Evolutionary conservation across 106 monocot species (phyloP).

Genomic region (Chionographis japonica): DNA sequence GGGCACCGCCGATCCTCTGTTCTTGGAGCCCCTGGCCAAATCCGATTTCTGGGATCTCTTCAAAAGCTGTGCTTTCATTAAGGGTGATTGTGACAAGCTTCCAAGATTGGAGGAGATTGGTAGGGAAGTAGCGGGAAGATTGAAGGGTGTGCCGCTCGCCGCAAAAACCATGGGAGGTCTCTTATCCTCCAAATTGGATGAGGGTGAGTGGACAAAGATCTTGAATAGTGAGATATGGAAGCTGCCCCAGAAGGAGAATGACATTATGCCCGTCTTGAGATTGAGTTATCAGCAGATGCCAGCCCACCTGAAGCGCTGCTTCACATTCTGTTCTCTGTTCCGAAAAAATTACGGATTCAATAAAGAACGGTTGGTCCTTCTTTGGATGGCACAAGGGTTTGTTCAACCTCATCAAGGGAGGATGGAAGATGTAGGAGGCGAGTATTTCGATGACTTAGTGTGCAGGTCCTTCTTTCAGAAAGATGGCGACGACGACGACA

Average conservation of each 20-base stretch:
- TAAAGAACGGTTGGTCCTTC: slow-evolving; percentile 1
- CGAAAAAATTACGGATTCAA: slow-evolving; percentile 5
- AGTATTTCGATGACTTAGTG: slow-evolving; percentile 20
- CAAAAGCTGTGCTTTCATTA: slow-evolving; percentile 10
- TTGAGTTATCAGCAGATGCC: slow-evolving; percentile 26
- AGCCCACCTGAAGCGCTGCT: slow-evolving; percentile 21
- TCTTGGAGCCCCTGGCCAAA: slow-evolving; percentile 7
- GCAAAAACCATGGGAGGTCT: slow-evolving; percentile 25
- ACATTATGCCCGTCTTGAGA: slow-evolving; percentile 19
- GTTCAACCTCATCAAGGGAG: neutral
- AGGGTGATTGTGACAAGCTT: neutral
- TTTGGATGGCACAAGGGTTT: slow-evolving; percentile 35
- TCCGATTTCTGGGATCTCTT: slow-evolving; percentile 22
- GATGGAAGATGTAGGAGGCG: slow-evolving; percentile 17
- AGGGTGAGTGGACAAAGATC: slow-evolving; percentile 26
- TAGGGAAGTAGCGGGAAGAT: slow-evolving; percentile 26
- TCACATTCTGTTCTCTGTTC: slow-evolving; percentile 25
- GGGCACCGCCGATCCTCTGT: neutral
- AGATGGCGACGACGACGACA: neutral
- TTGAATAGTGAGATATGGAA: slow-evolving; percentile 22
- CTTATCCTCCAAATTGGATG: slow-evolving; percentile 16
- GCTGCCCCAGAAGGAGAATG: neutral
- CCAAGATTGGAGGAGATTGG: slow-evolving; percentile 27
- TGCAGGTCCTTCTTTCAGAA: slow-evolving; percentile 20
- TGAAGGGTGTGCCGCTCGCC: slow-evolving; percentile 30